Base-by-base conservation (phyloP, 805 yeast species). In the Barnettozyma vustinii region DNA sequence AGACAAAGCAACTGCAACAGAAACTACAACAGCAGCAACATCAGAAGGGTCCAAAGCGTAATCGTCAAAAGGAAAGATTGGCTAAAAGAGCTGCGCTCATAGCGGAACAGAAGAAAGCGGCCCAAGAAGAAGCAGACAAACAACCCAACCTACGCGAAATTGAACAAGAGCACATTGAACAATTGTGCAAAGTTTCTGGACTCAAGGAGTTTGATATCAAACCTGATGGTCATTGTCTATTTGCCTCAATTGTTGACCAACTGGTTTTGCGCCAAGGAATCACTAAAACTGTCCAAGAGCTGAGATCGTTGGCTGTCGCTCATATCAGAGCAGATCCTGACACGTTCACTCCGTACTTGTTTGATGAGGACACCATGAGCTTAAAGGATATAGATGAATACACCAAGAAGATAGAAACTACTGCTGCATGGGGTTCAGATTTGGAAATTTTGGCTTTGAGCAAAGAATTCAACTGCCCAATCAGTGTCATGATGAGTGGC, bases 341-440 rank as follows among this genome's bases (percentile, higher is more conserved):
- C 55, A 84, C 84, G 37, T 94, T 81, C 61, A 68, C 78, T 5
- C 97, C 97, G 15, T 92, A 85, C 59, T 66, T 92, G 55, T 83
- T 89, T 59, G 96, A 88, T 62, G 97, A 89, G 56, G 71, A 69
- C 13, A 84, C 91, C 1, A 74, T 83, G 72, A 70, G 77, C 8
- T 56, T 87, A 51, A 74, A 75, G 44, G 85, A 86, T 54, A 66
- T 91, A 26, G 83, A 77, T 36, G 79, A 78, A 20, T 94, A 94
- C 63, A 76, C 87, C 3, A 65, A 71, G 3, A 84, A 82, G 53
- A 73, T 92, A 50, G 85, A 77, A 51, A 71, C 65, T n/a, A 88
- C 96, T 0, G 82, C 96, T 0, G 79, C 87, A 73, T 92, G 99
- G 99, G 99, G 99, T 23, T 94, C 96, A 9, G 97, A 94, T 58